These are phyloP conservation scores for Xerocomus amazonicus DNA, from an alignment of 1,284 basidiomycete genomes.

Conservation along the genomic window DNA sequence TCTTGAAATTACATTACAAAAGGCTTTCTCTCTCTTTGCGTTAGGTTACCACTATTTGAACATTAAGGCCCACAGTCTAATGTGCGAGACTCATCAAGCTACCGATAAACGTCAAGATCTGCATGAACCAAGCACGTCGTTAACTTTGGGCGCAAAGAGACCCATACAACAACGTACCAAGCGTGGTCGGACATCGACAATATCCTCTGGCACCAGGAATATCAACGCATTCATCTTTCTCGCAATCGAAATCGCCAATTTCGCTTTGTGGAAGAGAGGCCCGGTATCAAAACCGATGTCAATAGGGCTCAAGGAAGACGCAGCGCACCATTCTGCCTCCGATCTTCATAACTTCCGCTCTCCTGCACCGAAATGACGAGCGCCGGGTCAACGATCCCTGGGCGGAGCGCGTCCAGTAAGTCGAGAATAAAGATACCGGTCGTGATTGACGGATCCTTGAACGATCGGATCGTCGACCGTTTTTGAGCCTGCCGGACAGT, in stretches of 20 bases:
- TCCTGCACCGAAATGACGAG: constrained; percentile 69
- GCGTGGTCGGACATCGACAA: constrained; percentile 82
- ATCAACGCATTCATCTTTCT: constrained; percentile 97
- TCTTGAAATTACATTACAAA: too few relatives aligned
- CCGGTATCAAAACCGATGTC: too few relatives aligned
- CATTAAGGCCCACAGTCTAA: constrained; percentile 1
- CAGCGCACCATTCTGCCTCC: constrained; percentile 82
- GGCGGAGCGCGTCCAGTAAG: constrained; percentile 85
- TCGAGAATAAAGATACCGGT: constrained; percentile 95
- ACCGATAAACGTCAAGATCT: constrained; percentile 72
- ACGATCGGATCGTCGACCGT: constrained; percentile 71
- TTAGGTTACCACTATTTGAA: too few relatives aligned
- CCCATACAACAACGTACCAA: constrained; percentile 50
- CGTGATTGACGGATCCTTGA: constrained; percentile 91
- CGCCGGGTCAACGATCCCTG: constrained; percentile 92
- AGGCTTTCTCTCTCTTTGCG: too few relatives aligned
- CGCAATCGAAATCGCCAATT: constrained; percentile 96
- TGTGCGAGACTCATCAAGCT: constrained; percentile 63
- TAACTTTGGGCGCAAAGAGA: not conserved
- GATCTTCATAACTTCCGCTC: constrained; percentile 80
- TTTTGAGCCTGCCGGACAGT: constrained; percentile 75
- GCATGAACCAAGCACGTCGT: not conserved
- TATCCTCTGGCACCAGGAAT: constrained; percentile 97
- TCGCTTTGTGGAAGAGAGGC: constrained; percentile 50
- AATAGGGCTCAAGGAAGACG: too few relatives aligned